phyloP scores from a whole-genome alignment of 495 filamentous ascomycete species.

The Poronia punctata region DNA sequence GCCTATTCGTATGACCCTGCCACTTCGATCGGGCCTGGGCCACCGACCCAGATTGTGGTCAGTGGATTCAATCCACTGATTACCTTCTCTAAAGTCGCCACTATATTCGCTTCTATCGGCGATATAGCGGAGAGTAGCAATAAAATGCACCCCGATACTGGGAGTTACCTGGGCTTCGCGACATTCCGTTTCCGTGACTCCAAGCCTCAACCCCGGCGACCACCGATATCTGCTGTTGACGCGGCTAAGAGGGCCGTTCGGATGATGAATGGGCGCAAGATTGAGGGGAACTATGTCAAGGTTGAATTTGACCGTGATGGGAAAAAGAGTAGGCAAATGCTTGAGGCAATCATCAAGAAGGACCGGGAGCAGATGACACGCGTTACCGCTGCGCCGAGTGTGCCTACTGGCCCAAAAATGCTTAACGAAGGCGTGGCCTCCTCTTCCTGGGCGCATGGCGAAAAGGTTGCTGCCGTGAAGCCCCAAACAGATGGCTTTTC shows the following conservation, averaged over 20 bases:
- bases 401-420: conserved; percentile 34
- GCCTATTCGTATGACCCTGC: conserved; percentile 70
- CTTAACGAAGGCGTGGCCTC: background rate
- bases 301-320: conserved; percentile 89
- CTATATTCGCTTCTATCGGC: conserved; percentile 77
- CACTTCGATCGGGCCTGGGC: conserved; percentile 80
- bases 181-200: conserved; percentile 82
- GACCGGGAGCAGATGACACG: conserved; percentile 46
- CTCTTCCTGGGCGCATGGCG: background rate
- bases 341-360: conserved; percentile 62
- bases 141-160: conserved; percentile 85
- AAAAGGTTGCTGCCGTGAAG: background rate
- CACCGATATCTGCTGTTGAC: conserved; percentile 57
- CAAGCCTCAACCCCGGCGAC: conserved; percentile 36
- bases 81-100: conserved; percentile 67
- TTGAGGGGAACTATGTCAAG: conserved; percentile 65
- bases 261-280: conserved; percentile 58
- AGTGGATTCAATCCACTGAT: conserved; percentile 90
- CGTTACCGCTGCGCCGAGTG: conserved; percentile 22
- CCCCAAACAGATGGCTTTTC: conserved; percentile 30
- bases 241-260: conserved; percentile 73
- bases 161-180: conserved; percentile 86
- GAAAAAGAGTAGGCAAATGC: conserved; percentile 63
- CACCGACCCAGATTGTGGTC: conserved; percentile 81
- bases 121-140: conserved; percentile 85